Evolutionary conservation across 1,284 basidiomycete species (phyloP).

Genomic region (Apiotrichum mycotoxinovorans): DNA sequence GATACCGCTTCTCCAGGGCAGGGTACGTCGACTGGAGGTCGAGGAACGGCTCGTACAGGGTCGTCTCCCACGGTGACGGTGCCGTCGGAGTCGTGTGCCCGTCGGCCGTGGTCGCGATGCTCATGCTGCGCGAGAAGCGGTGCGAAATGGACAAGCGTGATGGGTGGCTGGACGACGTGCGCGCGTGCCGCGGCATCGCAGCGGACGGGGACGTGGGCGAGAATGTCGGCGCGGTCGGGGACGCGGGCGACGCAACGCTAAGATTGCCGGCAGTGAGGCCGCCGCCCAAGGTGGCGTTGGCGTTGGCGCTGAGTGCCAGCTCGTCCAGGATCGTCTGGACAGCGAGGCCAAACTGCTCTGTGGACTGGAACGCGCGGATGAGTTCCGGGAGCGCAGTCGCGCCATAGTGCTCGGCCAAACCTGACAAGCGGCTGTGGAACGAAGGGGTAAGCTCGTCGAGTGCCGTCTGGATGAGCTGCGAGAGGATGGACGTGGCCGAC

Average conservation of each 20-base stretch:
- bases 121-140: conserved; percentile 33
- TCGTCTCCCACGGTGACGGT: conserved; percentile 66
- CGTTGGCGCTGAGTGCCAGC: conserved; percentile 36
- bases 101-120: conserved; percentile 9
- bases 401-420: conserved; percentile 63
- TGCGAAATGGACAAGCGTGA: conserved; percentile 27
- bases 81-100: background rate
- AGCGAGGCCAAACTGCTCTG: conserved; percentile 71
- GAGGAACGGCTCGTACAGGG: conserved; percentile 85
- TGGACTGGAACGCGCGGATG: conserved; percentile 65
- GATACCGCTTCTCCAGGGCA: conserved; percentile 64
- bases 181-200: conserved; percentile 5
- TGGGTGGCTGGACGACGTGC: conserved; percentile 4
- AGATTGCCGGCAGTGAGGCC: conserved; percentile 15
- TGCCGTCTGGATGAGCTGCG: conserved; percentile 73
- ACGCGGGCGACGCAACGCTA: background rate
- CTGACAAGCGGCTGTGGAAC: conserved; percentile 68
- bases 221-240: conserved; percentile 10
- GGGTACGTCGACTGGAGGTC: conserved; percentile 82
- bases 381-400: conserved; percentile 63
- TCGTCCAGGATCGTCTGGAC: conserved; percentile 74
- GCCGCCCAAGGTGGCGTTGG: conserved; percentile 35
- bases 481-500: conserved; percentile 63
- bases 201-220: conserved; percentile 1
- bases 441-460: conserved; percentile 73